phyloP scores from a whole-genome alignment of 2,329 filamentous ascomycete species.

The Xylariaceae sp. region DNA sequence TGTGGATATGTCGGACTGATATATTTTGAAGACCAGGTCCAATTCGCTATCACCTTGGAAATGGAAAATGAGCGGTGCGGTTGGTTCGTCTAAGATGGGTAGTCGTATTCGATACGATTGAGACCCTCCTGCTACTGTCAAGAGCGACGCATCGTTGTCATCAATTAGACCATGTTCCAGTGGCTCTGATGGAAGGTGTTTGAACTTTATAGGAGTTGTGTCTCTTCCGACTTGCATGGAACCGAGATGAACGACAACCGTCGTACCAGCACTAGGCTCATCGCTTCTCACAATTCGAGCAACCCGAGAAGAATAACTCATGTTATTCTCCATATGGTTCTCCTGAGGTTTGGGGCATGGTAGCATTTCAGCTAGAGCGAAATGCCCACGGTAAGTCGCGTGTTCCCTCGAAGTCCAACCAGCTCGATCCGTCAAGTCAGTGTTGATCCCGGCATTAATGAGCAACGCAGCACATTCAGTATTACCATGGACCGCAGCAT shows the following conservation, averaged over 20 bases:
- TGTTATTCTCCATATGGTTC: neutral
- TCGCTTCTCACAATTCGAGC: neutral
- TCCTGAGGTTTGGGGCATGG: neutral
- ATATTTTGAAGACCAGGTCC: slow-evolving; percentile 24
- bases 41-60: slow-evolving; percentile 8
- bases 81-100: slow-evolving; percentile 26
- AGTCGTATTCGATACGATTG: slow-evolving; percentile 15
- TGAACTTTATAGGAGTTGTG: neutral
- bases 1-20: slow-evolving; percentile 1
- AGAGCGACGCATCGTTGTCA: neutral
- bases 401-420: slow-evolving; percentile 37
- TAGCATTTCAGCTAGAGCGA: slow-evolving; percentile 24
- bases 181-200: neutral
- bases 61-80: slow-evolving; percentile 23
- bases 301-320: neutral
- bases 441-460: slow-evolving; percentile 26
- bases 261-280: neutral
- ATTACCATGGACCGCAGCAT: slow-evolving; percentile 30
- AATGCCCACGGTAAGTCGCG: slow-evolving; percentile 34
- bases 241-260: slow-evolving; percentile 3
- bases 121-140: slow-evolving; percentile 13
- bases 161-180: neutral
- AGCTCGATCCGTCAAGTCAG: slow-evolving; percentile 20
- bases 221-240: slow-evolving; percentile 8
- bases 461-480: slow-evolving; percentile 24